Base-by-base conservation (phyloP, 106 monocot genomes). In the Dioscorea zingiberensis region DNA sequence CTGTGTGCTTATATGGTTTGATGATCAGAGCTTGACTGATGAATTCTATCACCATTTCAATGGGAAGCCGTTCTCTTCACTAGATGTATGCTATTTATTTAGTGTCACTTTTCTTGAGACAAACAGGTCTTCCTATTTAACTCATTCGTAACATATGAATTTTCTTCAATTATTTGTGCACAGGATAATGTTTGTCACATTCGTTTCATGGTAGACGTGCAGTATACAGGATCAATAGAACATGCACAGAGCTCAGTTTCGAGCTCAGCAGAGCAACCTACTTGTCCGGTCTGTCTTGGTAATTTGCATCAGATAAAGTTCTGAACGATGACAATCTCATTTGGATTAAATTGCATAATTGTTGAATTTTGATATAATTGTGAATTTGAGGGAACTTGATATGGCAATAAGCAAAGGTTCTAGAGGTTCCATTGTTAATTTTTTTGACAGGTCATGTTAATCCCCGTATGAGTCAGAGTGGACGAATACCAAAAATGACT, bases 221-320 rank as follows among this genome's bases (percentile, higher is more conserved):
- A 93, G 53, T 89, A 89, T 55, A 99, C 88, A 44, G 84, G 73
- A 32, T 93, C 84, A 21, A 87, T 99, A 30, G 89, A 99, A 65
- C 93, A 84, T 74, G 64, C 78, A 63, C 89, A 84, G 49, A 71
- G 78, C 51, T 74, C 86, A 22, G 22, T 81, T 51, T 55, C 77
- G 28, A 93, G 73, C 58, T 78, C 84, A 58, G 66, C 73, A 4
- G 98, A 98, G 28, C 81, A 83, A 70, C 75, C 82, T 54, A 71
- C 78, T 47, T 98, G 98, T 64, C 84, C 98, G 63, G 98, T 98
- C 63, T 98, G 98, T 64, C 98, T 93, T 74, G 93, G 98, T 98
- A 74, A 81, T 81, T 68, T 66, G 27, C 47, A 55, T 38, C 2
- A 2, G 30, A 21, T 62, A 19, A 6, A 46, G 7, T 19, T 21